These are phyloP conservation scores for Gossypium rotundifolium DNA, from an alignment of 345 rosid genomes.

Conservation along the genomic window DNA sequence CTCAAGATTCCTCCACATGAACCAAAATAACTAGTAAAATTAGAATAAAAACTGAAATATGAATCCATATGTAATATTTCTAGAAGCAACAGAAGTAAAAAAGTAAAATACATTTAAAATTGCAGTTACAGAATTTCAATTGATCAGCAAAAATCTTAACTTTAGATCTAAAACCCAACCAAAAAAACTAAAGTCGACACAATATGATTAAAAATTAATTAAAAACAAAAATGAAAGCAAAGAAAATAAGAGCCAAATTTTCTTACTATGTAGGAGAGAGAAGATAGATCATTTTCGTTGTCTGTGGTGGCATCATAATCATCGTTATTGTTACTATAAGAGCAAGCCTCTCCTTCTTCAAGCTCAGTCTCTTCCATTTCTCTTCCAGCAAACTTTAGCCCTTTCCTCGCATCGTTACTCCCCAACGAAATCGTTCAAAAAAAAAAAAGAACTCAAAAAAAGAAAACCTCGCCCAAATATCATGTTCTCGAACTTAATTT, in stretches of 20 bases:
- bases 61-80: conserved; percentile 2
- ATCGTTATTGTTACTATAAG: conserved; percentile 42
- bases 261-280: conserved; percentile 79
- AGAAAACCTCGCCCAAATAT: conserved; percentile 11
- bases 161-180: conserved; percentile 22
- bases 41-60: not conserved
- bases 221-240: not conserved
- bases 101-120: not conserved
- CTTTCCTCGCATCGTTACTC: conserved; percentile 41
- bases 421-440: conserved; percentile 44
- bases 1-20: conserved; percentile 8
- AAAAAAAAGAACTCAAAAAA: not conserved
- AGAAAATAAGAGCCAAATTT: not conserved
- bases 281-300: conserved; percentile 71
- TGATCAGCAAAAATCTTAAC: conserved; percentile 13
- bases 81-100: conserved; percentile 3
- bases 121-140: conserved; percentile 6
- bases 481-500: conserved; percentile 21
- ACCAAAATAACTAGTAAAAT: not conserved
- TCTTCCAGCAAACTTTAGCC: conserved; percentile 34
- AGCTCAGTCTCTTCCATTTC: conserved; percentile 59
- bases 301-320: conserved; percentile 46
- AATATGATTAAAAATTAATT: not conserved
- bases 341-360: conserved; percentile 77
- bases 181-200: not conserved